Percentiles rank a stretch among this genome's conserved stretches.
Conservation (phyloP, 2,329 filamentous ascomycete species). For the Plectosphaerella sp. region DNA sequence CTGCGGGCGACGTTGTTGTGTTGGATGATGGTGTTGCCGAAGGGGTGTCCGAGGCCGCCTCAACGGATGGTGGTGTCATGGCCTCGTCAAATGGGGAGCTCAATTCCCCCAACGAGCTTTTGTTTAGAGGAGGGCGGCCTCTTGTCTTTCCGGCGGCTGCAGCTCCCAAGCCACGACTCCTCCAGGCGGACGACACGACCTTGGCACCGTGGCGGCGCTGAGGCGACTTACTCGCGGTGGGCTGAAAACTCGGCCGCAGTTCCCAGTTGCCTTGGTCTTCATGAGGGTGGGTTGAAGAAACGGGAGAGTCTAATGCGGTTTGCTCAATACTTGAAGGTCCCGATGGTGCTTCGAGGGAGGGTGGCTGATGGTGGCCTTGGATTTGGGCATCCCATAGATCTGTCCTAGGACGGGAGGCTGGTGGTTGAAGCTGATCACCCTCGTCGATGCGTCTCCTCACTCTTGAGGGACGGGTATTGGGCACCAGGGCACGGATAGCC, state of each 20-base stretch:
- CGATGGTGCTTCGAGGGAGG: not conserved
- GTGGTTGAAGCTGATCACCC: conserved; percentile 43
- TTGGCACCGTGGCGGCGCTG: conserved; percentile 70
- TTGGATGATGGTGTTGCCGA: too few species aligned
- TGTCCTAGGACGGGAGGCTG: conserved; percentile 51
- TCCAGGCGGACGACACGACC: conserved; percentile 89
- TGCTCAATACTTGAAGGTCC: not conserved
- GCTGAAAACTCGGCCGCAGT: not conserved
- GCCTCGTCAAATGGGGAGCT: too few species aligned
- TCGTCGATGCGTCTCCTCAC: conserved; percentile 62
- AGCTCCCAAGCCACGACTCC: conserved; percentile 56
- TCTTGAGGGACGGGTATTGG: conserved; percentile 64
- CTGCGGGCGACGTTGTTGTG: too few species aligned
- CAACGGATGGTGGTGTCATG: too few species aligned
- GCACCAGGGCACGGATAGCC: conserved; percentile 76
- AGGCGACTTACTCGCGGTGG: conserved; percentile 29
- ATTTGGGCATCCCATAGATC: conserved; percentile 13
- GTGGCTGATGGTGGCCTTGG: not conserved
- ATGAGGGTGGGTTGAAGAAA: too few species aligned
- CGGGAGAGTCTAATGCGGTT: too few species aligned
- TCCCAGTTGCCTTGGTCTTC: too few species aligned
- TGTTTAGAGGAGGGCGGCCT: conserved; percentile 73
- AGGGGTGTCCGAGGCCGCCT: too few species aligned
- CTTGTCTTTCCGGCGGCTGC: conserved; percentile 57
- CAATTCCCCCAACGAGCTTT: conserved; percentile 21